These are phyloP conservation scores for Ascoidea asiatica DNA, from an alignment of 805 yeast species.

Conservation along the genomic window DNA sequence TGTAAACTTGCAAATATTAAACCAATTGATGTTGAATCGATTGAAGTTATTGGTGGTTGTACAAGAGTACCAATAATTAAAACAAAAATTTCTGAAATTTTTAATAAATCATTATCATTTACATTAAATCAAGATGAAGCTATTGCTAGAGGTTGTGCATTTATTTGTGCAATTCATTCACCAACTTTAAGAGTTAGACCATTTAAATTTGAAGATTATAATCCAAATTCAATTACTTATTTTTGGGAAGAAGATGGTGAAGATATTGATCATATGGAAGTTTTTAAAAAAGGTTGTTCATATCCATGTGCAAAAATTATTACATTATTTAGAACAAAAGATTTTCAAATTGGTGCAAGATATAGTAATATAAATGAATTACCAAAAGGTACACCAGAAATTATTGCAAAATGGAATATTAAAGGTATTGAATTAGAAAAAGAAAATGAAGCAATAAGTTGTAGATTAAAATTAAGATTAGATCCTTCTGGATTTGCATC, in stretches of 20 bases:
- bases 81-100: slow-evolving; percentile 63
- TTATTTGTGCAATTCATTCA: slow-evolving; percentile 97
- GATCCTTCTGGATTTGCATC: slow-evolving; percentile 94
- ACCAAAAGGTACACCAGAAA: slow-evolving; percentile 49
- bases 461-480: slow-evolving; percentile 89
- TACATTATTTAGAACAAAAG: slow-evolving; percentile 83
- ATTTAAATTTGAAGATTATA: slow-evolving; percentile 93
- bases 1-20: slow-evolving; percentile 65
- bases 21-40: slow-evolving; percentile 67
- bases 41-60: slow-evolving; percentile 96
- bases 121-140: slow-evolving; percentile 99
- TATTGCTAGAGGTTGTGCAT: slow-evolving; percentile 97
- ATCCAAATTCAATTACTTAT: slow-evolving; percentile 86
- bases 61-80: slow-evolving; percentile 94
- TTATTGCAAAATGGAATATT: slow-evolving; percentile 76
- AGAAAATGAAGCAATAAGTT: slow-evolving; percentile 67
- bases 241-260: slow-evolving; percentile 90
- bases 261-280: slow-evolving; percentile 86
- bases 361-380: slow-evolving; percentile 66
- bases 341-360: slow-evolving; percentile 74
- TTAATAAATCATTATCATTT: slow-evolving; percentile 78
- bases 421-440: slow-evolving; percentile 72
- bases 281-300: slow-evolving; percentile 85
- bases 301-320: slow-evolving; percentile 95
- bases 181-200: slow-evolving; percentile 98